phyloP scores from a whole-genome alignment of 352 stramenopile genomes.

The Phytophthora capsici region DNA sequence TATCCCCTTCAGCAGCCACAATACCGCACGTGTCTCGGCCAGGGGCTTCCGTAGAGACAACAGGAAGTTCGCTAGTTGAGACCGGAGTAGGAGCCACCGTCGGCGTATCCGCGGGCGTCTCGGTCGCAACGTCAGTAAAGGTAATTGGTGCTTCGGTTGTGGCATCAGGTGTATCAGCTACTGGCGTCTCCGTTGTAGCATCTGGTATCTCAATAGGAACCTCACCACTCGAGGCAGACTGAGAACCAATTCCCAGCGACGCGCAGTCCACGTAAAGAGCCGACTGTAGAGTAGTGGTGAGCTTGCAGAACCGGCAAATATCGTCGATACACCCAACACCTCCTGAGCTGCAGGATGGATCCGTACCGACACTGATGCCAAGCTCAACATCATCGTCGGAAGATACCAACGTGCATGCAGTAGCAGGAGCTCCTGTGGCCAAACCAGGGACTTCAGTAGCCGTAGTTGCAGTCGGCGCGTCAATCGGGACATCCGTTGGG shows the following conservation, averaged over 20 bases:
- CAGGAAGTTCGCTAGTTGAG: not conserved
- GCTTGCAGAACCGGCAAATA: slow-evolving; percentile 56
- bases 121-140: not conserved
- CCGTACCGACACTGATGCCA: slow-evolving; percentile 43
- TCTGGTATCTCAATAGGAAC: not conserved
- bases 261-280: slow-evolving; percentile 26
- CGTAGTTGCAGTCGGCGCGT: not conserved
- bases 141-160: not conserved
- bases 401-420: slow-evolving; percentile 14
- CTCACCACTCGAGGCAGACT: not conserved
- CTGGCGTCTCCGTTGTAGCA: not conserved
- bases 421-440: not conserved
- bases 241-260: slow-evolving; percentile 2
- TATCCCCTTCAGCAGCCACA: slow-evolving; percentile 25
- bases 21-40: slow-evolving; percentile 14
- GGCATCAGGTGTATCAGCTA: not conserved
- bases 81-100: slow-evolving; percentile 11
- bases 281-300: slow-evolving; percentile 25
- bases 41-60: not conserved
- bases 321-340: slow-evolving; percentile 45
- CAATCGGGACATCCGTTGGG: not conserved
- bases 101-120: not conserved
- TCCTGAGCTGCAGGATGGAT: slow-evolving; percentile 34
- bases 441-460: slow-evolving; percentile 1
- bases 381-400: slow-evolving; percentile 32